phyloP scores from a whole-genome alignment of 2,329 filamentous ascomycete species.

The Beauveria medogensis region DNA sequence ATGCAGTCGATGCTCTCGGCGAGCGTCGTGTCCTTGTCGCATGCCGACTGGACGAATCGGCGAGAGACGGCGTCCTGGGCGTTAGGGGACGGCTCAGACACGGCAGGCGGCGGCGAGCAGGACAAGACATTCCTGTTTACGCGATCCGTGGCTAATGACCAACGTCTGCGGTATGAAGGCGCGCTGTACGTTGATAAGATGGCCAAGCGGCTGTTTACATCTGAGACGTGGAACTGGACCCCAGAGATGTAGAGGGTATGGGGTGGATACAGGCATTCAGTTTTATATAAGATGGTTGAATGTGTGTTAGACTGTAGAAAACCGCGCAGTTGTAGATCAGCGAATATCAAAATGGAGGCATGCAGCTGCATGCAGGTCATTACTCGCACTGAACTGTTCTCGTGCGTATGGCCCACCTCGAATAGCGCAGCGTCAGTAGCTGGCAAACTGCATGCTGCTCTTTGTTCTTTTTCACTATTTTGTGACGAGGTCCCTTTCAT shows the following conservation, averaged over 20 bases:
- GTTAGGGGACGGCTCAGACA: conserved; percentile 11
- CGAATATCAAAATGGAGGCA: background rate
- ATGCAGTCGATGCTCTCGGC: conserved; percentile 49
- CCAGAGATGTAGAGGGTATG: conserved; percentile 29
- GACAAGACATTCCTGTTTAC: conserved; percentile 39
- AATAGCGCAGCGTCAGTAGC: too few relatives aligned
- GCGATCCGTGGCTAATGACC: conserved; percentile 40
- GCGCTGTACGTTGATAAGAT: conserved; percentile 42
- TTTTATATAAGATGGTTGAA: conserved; percentile 9
- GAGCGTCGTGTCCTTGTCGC: conserved; percentile 34
- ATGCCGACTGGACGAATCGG: conserved; percentile 38
- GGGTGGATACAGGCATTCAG: background rate
- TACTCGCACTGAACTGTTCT: conserved; percentile 5
- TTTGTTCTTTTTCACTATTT: background rate
- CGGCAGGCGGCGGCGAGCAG: conserved; percentile 13
- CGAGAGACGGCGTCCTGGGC: conserved; percentile 35
- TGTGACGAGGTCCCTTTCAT: background rate
- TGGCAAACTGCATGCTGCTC: background rate
- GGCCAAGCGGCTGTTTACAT: conserved; percentile 46
- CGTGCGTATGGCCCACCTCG: background rate
- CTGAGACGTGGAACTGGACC: conserved; percentile 52
- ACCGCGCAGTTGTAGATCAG: background rate
- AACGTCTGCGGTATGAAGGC: conserved; percentile 40
- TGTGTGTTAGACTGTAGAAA: background rate
- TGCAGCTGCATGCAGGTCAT: conserved; percentile 8